Base-by-base conservation (phyloP, 148 eudicot genomes). In the Diospyros kaki region DNA sequence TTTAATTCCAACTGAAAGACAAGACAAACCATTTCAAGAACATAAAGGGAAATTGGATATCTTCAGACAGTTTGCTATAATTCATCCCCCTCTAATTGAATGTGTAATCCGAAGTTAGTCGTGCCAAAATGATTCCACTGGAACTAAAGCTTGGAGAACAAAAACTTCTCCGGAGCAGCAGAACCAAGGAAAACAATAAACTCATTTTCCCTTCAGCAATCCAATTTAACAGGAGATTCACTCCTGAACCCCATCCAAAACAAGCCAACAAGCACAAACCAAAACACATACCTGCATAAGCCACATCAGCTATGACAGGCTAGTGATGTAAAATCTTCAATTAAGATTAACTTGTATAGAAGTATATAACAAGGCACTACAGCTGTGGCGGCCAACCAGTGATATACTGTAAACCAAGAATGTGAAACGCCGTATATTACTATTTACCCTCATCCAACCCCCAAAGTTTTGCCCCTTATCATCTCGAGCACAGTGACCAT, bases 21-120 rank as follows among this genome's bases (percentile, higher is more conserved):
- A 75, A 71, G 72, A 75, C 73, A 83, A 77, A 75, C 87, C 83
- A 74, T 70, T 79, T 40, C 9, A 17, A 11, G 55, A 39, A 11
- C n/a, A 46, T 17, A 3, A 46, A 17, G 71, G 9, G 41, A 51
- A 48, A 17, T 2, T 48, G 9, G 9, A 17, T 41, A 13, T 54
- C 28, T 39, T 15, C 48, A 15, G 61, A 40, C 39, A 53, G 61
- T 4, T 63, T 28, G 28, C 43, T 52, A 43, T 65, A 64, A 18
- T 74, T 53, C 62, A 51, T 50, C 51, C 51, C 62, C 60, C 15
- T 53, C 69, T 52, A 74, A 17, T 15, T 17, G 62, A 43, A 65
- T 8, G 7, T 4, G 11, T 14, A 18, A 48, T 58, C 64, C 10
- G 64, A n/a, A 15, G 52, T 41, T 54, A 56, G 46, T 55, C 61